Evolutionary conservation across 495 filamentous ascomycete species (phyloP).

Genomic region (Tuber indicum): DNA sequence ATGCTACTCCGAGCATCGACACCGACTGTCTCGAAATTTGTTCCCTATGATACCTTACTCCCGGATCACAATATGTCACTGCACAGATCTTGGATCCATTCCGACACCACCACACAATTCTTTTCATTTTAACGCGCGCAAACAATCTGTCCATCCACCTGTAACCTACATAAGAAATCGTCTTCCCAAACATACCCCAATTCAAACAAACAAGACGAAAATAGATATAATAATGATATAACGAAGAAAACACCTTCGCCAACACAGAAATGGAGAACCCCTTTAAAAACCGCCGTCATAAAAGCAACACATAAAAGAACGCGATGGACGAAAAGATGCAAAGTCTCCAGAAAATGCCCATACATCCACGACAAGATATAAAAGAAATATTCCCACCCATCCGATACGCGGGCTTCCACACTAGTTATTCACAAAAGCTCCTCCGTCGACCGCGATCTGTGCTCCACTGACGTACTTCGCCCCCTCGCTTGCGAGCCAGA

Average conservation of each 20-base stretch:
- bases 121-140: slow-evolving; percentile 1
- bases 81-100: neutral
- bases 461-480: slow-evolving; percentile 40
- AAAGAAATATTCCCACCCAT: slow-evolving; percentile 1
- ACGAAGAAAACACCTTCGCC: neutral
- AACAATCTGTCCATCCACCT: neutral
- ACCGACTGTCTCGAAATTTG: neutral
- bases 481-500: slow-evolving; percentile 44
- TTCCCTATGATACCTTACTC: neutral
- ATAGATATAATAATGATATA: neutral
- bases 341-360: slow-evolving; percentile 3
- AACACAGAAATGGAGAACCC: neutral
- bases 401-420: neutral
- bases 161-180: neutral
- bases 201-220: neutral
- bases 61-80: neutral
- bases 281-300: neutral
- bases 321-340: neutral
- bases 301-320: neutral
- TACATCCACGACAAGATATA: neutral
- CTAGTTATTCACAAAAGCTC: slow-evolving; percentile 38
- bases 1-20: neutral
- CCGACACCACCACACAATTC: neutral
- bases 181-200: neutral
- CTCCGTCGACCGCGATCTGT: slow-evolving; percentile 43